Conservation (phyloP, 768 basidiomycete species). For the Sporobolomyces pararoseus region DNA sequence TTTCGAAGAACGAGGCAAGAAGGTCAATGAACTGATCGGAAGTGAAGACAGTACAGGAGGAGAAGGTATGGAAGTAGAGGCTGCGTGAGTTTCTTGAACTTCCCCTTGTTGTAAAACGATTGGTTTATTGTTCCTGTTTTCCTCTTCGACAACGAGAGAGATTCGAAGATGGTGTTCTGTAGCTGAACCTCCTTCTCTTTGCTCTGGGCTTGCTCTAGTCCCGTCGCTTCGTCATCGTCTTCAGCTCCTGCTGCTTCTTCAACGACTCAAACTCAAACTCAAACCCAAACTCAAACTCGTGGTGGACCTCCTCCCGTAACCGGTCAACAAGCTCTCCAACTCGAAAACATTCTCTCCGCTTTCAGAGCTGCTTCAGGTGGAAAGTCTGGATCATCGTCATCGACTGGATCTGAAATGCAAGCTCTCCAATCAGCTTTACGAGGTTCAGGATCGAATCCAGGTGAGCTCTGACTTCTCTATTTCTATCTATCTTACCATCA, state of each 20-base stretch:
- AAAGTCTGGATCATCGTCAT: not conserved
- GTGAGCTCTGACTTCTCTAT: not conserved
- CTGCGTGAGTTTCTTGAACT: slow-evolving; percentile 20
- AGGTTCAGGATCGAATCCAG: not conserved
- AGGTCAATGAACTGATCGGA: slow-evolving; percentile 44
- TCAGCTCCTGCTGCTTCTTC: not conserved
- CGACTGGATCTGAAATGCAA: not conserved
- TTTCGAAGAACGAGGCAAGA: not conserved
- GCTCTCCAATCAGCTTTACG: not conserved
- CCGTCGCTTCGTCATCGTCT: not conserved
- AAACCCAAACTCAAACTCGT: no score
- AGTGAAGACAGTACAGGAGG: not conserved
- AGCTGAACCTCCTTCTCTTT: slow-evolving; percentile 6
- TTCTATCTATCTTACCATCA: no score
- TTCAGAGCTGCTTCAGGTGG: slow-evolving; percentile 14
- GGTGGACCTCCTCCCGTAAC: slow-evolving; percentile 2
- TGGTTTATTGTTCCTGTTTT: not conserved
- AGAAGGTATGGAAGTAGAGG: slow-evolving; percentile 25
- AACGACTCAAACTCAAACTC: no score
- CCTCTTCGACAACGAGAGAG: not conserved
- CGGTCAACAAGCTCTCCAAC: slow-evolving; percentile 12
- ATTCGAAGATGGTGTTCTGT: no score
- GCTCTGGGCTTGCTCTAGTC: not conserved
- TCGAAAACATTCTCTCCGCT: slow-evolving; percentile 16
- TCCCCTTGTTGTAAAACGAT: not conserved